These are phyloP conservation scores for Colletotrichum sp. DNA, from an alignment of 2,329 filamentous ascomycete species.

Conservation along the genomic window DNA sequence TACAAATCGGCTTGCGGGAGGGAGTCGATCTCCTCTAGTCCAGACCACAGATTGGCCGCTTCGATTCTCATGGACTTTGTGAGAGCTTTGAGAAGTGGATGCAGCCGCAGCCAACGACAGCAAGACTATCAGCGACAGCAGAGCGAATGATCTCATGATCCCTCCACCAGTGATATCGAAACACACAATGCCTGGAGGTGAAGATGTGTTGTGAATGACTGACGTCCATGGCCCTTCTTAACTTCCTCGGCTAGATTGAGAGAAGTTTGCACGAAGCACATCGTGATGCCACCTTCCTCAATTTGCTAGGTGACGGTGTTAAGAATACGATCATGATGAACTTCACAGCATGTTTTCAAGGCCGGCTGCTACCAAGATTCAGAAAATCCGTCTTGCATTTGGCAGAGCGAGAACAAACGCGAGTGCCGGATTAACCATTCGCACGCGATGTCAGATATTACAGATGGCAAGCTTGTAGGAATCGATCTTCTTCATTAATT, in stretches of 20 bases:
- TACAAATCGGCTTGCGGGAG: neutral
- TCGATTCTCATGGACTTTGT: neutral
- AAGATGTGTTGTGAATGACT: neutral
- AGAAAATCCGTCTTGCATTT: neutral
- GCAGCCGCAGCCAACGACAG: neutral
- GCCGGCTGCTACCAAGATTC: too few relatives aligned
- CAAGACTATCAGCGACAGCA: neutral
- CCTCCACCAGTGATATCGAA: neutral
- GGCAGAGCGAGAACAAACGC: neutral
- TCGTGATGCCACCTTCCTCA: neutral
- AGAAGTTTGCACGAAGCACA: neutral
- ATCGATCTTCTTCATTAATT: neutral
- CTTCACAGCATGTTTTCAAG: neutral
- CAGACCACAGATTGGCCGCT: neutral
- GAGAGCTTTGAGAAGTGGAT: neutral
- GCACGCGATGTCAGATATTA: neutral
- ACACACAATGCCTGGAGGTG: accelerated
- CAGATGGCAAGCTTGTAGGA: neutral
- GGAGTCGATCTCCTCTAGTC: neutral
- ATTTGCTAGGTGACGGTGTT: neutral
- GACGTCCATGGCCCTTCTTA: neutral
- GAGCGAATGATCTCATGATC: neutral
- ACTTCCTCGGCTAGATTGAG: neutral
- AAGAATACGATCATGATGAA: neutral
- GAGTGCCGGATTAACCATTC: neutral